Evolutionary conservation across 805 yeast genomes (phyloP).

Genomic region (Candida morakotiae): DNA sequence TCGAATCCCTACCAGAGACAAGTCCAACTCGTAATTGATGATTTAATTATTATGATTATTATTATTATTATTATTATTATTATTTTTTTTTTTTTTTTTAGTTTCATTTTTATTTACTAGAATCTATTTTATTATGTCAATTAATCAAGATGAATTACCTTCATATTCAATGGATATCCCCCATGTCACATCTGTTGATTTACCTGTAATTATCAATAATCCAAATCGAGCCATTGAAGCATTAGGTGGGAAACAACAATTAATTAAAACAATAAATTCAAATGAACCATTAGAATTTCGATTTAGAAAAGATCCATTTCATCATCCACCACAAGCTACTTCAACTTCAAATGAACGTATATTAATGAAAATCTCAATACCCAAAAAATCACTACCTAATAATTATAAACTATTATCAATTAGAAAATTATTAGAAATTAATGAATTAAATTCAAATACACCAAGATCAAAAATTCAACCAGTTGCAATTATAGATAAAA

Average conservation of each 20-base stretch:
- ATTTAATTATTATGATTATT: too few species aligned
- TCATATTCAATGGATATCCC: slow-evolving; percentile 63
- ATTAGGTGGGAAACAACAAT: slow-evolving; percentile 59
- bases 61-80: too few species aligned
- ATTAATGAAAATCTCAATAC: slow-evolving; percentile 55
- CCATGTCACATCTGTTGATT: slow-evolving; percentile 68
- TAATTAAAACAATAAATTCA: slow-evolving; percentile 39
- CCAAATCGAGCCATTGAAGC: slow-evolving; percentile 57
- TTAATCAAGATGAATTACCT: slow-evolving; percentile 1
- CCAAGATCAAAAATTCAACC: slow-evolving; percentile 48
- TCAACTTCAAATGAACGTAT: slow-evolving; percentile 52
- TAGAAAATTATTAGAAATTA: slow-evolving; percentile 33
- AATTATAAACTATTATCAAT: slow-evolving; percentile 36
- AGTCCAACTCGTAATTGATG: too few species aligned
- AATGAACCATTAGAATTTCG: slow-evolving; percentile 34
- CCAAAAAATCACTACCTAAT: slow-evolving; percentile 46
- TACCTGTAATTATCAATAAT: slow-evolving; percentile 69
- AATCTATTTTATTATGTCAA: not conserved
- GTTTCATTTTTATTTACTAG: too few species aligned
- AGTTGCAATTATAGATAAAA: slow-evolving; percentile 61
- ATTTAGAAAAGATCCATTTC: slow-evolving; percentile 39
- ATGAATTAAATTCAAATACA: slow-evolving; percentile 20
- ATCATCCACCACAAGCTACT: slow-evolving; percentile 63
- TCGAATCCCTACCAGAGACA: too few species aligned
- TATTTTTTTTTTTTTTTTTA: too few species aligned